phyloP scores from a whole-genome alignment of 1,139 yeast species.

The Hyphopichia pseudoburtonii region DNA sequence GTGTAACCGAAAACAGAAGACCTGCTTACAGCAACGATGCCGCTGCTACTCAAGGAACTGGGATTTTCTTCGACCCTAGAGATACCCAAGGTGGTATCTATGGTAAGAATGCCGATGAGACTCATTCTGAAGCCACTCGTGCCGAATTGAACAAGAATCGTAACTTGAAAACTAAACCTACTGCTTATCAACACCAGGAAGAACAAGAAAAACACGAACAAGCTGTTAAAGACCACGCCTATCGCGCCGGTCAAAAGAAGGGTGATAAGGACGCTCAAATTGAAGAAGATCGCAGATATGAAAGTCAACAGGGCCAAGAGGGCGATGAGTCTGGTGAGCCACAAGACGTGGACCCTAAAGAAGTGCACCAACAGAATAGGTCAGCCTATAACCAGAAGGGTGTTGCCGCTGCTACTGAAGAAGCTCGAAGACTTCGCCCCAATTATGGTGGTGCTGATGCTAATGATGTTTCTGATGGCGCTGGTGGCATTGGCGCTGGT shows the following conservation, averaged over 20 bases:
- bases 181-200: conserved; percentile 22
- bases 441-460: conserved; percentile 7
- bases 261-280: conserved; percentile 11
- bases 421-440: conserved; percentile 7
- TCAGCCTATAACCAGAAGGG: conserved; percentile 31
- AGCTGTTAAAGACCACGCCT: conserved; percentile 17
- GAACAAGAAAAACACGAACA: conserved; percentile 12
- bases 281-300: conserved; percentile 9
- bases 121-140: conserved; percentile 26
- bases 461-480: conserved; percentile 11
- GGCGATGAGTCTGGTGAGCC: conserved; percentile 6
- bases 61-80: conserved; percentile 35
- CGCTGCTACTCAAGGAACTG: conserved; percentile 25
- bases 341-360: conserved; percentile 18
- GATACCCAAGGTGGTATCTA: conserved; percentile 37
- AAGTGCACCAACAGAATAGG: conserved; percentile 29
- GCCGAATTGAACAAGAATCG: conserved; percentile 22
- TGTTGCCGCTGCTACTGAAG: conserved; percentile 15
- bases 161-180: conserved; percentile 32
- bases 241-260: conserved; percentile 16
- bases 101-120: conserved; percentile 10
- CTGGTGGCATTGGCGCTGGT: conserved; percentile 7
- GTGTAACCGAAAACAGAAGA: conserved; percentile 16
- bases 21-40: conserved; percentile 34
- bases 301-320: conserved; percentile 5